Conservation (phyloP, 768 basidiomycete species). For the Naganishia vishniacii region DNA sequence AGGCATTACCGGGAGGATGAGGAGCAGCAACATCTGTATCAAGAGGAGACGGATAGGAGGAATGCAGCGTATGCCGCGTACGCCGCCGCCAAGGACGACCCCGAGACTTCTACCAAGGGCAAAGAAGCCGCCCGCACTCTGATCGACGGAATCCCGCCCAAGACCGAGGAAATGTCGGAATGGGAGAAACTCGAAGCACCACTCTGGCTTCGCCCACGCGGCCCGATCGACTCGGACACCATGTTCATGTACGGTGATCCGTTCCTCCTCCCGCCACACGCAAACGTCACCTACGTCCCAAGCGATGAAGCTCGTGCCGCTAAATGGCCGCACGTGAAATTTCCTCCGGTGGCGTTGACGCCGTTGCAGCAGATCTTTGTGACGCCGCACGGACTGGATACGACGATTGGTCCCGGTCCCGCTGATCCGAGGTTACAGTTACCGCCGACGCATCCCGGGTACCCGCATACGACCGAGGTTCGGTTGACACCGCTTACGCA, state of each 20-base stretch:
- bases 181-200: neutral
- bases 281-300: constrained; percentile 25
- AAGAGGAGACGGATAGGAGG: neutral
- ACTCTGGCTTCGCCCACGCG: neutral
- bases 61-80: neutral
- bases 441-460: constrained; percentile 28
- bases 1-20: neutral
- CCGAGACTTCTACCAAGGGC: too few relatives aligned
- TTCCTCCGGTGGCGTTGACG: constrained; percentile 30
- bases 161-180: neutral
- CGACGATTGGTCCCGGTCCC: constrained; percentile 29
- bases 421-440: constrained; percentile 23
- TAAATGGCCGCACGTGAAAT: neutral
- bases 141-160: neutral
- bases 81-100: neutral
- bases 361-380: constrained; percentile 45
- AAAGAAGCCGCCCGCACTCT: too few relatives aligned
- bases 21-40: neutral
- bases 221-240: constrained; percentile 19
- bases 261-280: constrained; percentile 27
- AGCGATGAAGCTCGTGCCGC: neutral
- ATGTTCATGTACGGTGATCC: constrained; percentile 22
- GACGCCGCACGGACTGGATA: constrained; percentile 39
- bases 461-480: constrained; percentile 34
- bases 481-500: constrained; percentile 42